Conservation (phyloP, 192 early-diverging fungal genomes). For the Podila epicladia region DNA sequence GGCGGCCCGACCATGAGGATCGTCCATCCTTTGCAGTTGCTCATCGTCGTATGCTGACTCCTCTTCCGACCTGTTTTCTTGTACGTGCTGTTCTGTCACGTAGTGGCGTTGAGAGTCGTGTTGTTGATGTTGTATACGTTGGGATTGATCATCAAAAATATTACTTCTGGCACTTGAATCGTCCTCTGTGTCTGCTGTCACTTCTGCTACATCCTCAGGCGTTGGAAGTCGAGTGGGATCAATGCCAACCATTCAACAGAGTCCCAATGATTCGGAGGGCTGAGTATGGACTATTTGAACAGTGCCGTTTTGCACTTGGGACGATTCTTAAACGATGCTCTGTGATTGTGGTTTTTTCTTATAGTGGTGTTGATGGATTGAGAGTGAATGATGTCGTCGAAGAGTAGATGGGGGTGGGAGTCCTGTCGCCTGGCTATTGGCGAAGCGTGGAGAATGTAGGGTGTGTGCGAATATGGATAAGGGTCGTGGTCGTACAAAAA, state of each 20-base stretch:
- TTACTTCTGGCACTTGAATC: background rate
- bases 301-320: no score
- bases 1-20: conserved; percentile 26
- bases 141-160: background rate
- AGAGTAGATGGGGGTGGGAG: no score
- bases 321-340: no score
- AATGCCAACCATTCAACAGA: conserved; percentile 31
- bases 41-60: background rate
- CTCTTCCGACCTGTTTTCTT: background rate
- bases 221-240: conserved; percentile 10
- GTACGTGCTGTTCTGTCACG: background rate
- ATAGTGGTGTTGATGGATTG: no score
- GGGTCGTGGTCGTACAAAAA: no score
- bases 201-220: conserved; percentile 13
- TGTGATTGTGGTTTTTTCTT: no score
- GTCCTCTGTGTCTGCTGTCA: background rate
- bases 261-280: background rate
- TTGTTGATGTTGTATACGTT: background rate
- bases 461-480: background rate
- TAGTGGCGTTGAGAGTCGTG: background rate
- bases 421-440: no score
- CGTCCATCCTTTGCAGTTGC: conserved; percentile 3
- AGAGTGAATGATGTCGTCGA: no score
- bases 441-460: no score
- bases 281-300: no score